These are phyloP conservation scores for Petrea volubilis DNA, from an alignment of 257 asterid genomes.

Conservation along the genomic window DNA sequence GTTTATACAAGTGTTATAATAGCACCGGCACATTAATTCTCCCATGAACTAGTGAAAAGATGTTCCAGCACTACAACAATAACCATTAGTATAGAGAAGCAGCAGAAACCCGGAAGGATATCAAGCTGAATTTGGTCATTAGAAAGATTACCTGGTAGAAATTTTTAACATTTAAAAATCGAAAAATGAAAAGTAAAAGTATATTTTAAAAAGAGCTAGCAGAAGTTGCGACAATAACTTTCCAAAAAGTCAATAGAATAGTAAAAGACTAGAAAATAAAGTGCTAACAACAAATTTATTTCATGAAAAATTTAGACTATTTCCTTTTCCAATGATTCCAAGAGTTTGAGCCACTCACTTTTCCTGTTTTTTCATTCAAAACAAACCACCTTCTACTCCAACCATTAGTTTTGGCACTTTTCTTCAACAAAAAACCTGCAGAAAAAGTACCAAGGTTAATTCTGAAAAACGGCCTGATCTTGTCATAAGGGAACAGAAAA, in stretches of 20 bases:
- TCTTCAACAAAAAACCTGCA: constrained; percentile 74
- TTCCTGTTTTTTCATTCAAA: constrained; percentile 79
- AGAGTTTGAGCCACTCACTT: constrained; percentile 43
- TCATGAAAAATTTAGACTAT: background rate
- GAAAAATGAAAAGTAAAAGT: background rate
- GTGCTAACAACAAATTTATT: background rate
- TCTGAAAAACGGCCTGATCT: background rate
- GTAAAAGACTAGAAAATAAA: background rate
- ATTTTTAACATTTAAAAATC: background rate
- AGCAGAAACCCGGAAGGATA: background rate
- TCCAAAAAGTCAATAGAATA: background rate
- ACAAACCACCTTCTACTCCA: constrained; percentile 90
- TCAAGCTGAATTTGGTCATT: background rate
- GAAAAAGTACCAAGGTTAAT: background rate
- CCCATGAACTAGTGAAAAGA: background rate
- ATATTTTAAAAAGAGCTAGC: background rate
- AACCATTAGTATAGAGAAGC: background rate
- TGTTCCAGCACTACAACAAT: background rate
- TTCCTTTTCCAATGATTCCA: background rate
- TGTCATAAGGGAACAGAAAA: background rate
- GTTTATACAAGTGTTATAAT: background rate
- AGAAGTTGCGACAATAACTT: background rate
- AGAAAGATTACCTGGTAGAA: background rate
- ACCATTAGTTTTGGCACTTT: constrained; percentile 69
- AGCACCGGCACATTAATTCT: background rate